Evolutionary conservation across 176 grass and related monocot species (phyloP).

Genomic region (Zizania latifolia): DNA sequence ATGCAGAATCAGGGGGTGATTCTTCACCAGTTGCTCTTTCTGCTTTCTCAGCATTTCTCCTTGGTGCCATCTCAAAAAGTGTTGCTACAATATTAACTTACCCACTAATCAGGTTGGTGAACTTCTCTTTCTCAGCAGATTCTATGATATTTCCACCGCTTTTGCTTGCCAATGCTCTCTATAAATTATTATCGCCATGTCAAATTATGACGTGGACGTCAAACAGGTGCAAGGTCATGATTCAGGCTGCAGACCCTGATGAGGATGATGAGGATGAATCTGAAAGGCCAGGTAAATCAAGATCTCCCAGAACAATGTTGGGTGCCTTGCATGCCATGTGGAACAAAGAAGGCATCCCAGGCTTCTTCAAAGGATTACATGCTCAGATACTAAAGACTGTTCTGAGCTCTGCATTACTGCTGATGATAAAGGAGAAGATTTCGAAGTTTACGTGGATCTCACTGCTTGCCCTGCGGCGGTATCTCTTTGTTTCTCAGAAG

Average conservation of each 20-base stretch:
- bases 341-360: constrained; percentile 82
- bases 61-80: constrained; percentile 88
- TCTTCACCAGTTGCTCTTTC: constrained; percentile 73
- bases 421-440: constrained; percentile 99
- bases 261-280: constrained; percentile 41
- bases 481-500: constrained; percentile 57
- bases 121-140: background rate
- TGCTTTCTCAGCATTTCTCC: constrained; percentile 71
- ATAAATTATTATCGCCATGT: background rate
- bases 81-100: constrained; percentile 83
- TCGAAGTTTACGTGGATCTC: constrained; percentile 83
- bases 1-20: constrained; percentile 19
- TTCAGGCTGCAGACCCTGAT: constrained; percentile 62
- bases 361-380: constrained; percentile 89
- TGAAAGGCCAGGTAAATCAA: constrained; percentile 33
- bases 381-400: constrained; percentile 97
- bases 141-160: background rate
- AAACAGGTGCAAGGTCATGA: constrained; percentile 96
- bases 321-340: constrained; percentile 71
- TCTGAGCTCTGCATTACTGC: constrained; percentile 82
- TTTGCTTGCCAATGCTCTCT: background rate
- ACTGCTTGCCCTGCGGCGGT: constrained; percentile 61
- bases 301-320: constrained; percentile 65
- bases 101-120: constrained; percentile 79
- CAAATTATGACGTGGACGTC: background rate